Base-by-base conservation (phyloP, 2,329 filamentous ascomycete species). In the Cryphonectria parasitica region DNA sequence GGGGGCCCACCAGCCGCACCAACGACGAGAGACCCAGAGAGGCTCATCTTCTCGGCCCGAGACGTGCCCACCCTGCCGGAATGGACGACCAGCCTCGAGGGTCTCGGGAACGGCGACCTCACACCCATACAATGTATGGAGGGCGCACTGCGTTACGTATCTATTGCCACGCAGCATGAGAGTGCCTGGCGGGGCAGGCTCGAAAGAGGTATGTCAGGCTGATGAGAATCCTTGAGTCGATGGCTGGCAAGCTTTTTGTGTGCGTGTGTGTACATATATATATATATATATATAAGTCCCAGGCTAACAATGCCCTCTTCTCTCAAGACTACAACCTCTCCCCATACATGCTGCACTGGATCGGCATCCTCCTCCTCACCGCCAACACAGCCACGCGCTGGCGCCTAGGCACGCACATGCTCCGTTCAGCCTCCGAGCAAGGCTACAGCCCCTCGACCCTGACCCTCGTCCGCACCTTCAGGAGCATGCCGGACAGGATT, bases 371-470 rank as follows among this genome's bases (percentile, higher is more conserved):
- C 8, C 74, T 82, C 22, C 64, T 74, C 19, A 31, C 62, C 36
- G 58, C 63, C 39, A 65, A 73, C n/a, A 64, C 58, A 0, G 67
- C 65, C 0, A 64, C 61, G 11, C 65, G 73, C 11, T 72, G 66
- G 62, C 63, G 69, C 36, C 70, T 83, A 2, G 77, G 76, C 15
- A 66, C 75, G 6, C 77, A 81, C 69, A 80, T 84, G 73, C 75
- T 83, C 60, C 67, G 77, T 68, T 78, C 79, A 2, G 78, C 79
- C 13, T 76, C 77, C 11, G 64, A 70, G 25, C 71, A 79, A 1
- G 77, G 74, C 52, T 82, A 83, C 74, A 64, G 71, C 45, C 82
- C 82, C 8, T 79, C 80, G 22, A 77, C 79, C 6, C 73, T 84
- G 45, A 77, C 79, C 3, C 49, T 81, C 13, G 72, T 79, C 58